A percentile compares a stretch with the other conserved stretches of the same genome.
phyloP scores from a whole-genome alignment of 495 filamentous ascomycete species.

The Neurospora hispaniola region DNA sequence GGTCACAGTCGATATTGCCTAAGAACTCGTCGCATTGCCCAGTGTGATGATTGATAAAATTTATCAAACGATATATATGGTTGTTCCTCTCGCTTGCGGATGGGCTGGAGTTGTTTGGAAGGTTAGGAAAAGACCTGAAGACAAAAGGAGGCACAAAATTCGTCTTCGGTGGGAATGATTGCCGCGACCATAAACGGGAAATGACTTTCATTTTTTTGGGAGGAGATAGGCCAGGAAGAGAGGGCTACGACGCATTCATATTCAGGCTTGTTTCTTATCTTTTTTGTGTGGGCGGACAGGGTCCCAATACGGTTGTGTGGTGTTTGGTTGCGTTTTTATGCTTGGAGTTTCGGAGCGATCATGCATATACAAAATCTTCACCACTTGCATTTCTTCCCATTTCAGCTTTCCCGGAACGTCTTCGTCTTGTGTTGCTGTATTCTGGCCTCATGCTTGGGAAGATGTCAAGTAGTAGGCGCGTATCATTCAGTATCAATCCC shows the following conservation, averaged over 20 bases:
- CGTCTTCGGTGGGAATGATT: not conserved
- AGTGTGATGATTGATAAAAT: not conserved
- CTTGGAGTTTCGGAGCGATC: not conserved
- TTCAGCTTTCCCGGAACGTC: not conserved
- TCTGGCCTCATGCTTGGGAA: not conserved
- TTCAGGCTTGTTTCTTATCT: not conserved
- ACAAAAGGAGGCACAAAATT: not conserved
- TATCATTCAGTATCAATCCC: not conserved
- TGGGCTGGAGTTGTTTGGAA: constrained; percentile 8
- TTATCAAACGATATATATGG: constrained; percentile 1
- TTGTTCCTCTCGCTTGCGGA: constrained; percentile 2
- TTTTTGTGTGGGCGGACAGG: not conserved
- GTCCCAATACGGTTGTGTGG: not conserved
- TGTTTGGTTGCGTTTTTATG: not conserved
- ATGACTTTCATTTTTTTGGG: not conserved
- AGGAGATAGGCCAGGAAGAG: not conserved
- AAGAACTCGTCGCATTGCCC: not conserved
- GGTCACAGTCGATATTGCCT: not conserved
- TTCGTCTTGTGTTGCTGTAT: not conserved
- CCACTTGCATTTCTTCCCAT: not conserved
- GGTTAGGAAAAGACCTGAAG: not conserved
- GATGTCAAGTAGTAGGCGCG: not conserved
- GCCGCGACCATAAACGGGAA: not conserved
- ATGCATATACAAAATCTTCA: not conserved
- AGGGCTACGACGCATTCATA: not conserved